phyloP scores from a whole-genome alignment of 2,329 filamentous ascomycete genomes.

The Lithohypha guttulata region DNA sequence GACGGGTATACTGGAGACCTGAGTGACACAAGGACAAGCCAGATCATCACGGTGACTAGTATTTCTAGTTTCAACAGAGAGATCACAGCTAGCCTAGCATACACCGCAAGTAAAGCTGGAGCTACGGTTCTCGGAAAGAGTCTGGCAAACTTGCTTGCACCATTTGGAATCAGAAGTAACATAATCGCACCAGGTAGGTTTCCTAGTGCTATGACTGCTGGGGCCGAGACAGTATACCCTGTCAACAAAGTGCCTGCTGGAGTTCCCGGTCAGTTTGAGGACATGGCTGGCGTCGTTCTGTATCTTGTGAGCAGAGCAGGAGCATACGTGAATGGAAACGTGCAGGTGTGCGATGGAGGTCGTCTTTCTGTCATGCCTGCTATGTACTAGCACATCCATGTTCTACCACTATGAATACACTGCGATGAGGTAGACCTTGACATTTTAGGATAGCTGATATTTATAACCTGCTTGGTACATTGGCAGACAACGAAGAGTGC shows the following conservation, averaged over 20 bases:
- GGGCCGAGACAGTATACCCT: background rate
- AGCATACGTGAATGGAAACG: constrained; percentile 53
- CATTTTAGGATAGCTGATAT: too few species aligned
- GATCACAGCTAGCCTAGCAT: constrained; percentile 15
- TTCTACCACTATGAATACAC: too few species aligned
- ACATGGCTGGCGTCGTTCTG: constrained; percentile 53
- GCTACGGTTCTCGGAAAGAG: constrained; percentile 18
- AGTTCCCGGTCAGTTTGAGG: constrained; percentile 45
- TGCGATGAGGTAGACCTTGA: too few species aligned
- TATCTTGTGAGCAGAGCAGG: constrained; percentile 55
- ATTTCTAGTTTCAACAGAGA: constrained; percentile 21
- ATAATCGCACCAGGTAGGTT: constrained; percentile 21
- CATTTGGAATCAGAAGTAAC: constrained; percentile 20
- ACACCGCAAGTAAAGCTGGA: constrained; percentile 21
- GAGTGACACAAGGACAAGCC: constrained; percentile 12
- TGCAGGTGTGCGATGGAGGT: constrained; percentile 53
- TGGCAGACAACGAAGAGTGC: too few species aligned
- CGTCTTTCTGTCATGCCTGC: constrained; percentile 46
- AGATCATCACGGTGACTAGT: constrained; percentile 22
- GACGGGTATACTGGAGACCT: background rate
- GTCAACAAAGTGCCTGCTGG: constrained; percentile 24
- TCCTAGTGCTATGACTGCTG: background rate
- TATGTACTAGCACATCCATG: constrained; percentile 33
- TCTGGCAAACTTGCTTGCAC: constrained; percentile 14
- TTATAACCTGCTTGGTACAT: too few species aligned